Evolutionary conservation across 2,329 filamentous ascomycete species (phyloP).

Genomic region (Amauroascus niger): DNA sequence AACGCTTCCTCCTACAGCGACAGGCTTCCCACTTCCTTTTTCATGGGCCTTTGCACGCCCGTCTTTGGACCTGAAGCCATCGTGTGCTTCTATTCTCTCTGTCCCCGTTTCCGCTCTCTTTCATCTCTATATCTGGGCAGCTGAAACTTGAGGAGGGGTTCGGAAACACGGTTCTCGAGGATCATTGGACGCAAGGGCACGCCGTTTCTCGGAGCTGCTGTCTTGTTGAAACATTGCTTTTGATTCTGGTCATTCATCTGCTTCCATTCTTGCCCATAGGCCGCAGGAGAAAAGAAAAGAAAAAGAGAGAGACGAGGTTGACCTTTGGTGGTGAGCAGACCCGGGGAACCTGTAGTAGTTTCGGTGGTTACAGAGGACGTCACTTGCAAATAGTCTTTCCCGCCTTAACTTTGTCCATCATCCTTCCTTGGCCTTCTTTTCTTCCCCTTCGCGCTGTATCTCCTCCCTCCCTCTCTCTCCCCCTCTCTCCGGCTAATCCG

Average conservation of each 20-base stretch:
- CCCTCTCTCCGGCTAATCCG: neutral
- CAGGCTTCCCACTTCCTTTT: neutral
- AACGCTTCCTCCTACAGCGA: neutral
- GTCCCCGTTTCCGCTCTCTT: too few species aligned
- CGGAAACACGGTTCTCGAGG: neutral
- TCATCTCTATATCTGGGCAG: too few species aligned
- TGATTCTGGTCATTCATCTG: neutral
- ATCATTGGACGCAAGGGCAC: constrained; percentile 4
- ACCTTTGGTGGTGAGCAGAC: neutral
- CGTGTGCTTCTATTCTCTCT: neutral
- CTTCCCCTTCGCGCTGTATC: too few species aligned
- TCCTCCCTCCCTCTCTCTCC: neutral
- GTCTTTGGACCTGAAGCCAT: neutral
- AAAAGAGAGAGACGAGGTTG: too few species aligned
- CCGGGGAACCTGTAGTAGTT: neutral
- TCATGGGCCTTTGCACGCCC: neutral
- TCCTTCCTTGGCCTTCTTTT: neutral
- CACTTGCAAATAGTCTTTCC: constrained; percentile 1
- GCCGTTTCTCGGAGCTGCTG: neutral
- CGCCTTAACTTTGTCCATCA: neutral
- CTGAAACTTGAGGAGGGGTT: neutral
- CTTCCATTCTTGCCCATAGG: neutral
- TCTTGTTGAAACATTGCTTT: neutral
- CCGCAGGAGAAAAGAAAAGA: neutral
- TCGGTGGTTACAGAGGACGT: neutral